A percentile compares a stretch with the other conserved stretches of the same genome.
Evolutionary conservation across 805 yeast species (phyloP).

Genomic region (Spathaspora boniae): DNA sequence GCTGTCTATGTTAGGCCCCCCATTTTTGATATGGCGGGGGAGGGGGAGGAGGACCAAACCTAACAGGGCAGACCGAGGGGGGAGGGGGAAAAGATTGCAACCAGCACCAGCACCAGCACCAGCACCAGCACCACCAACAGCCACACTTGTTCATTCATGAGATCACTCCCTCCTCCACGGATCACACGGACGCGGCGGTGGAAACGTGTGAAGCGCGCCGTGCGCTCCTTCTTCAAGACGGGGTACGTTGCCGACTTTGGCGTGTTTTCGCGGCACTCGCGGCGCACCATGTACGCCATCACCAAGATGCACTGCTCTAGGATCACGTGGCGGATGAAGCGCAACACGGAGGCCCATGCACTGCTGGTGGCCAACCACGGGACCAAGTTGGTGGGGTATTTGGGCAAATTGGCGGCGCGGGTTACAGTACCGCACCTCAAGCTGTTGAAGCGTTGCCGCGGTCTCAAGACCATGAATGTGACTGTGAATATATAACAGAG

Average conservation of each 20-base stretch:
- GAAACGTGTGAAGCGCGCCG: slow-evolving; percentile 27
- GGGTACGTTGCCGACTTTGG: slow-evolving; percentile 27
- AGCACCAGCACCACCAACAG: too few species aligned
- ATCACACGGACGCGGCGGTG: slow-evolving; percentile 29
- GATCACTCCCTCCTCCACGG: slow-evolving; percentile 37
- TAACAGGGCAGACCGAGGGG: too few species aligned
- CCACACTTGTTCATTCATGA: too few species aligned
- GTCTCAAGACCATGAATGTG: too few species aligned
- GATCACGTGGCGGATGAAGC: slow-evolving; percentile 17
- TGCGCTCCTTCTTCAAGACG: slow-evolving; percentile 23
- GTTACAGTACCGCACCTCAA: slow-evolving; percentile 18
- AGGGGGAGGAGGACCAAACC: too few species aligned
- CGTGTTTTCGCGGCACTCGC: slow-evolving; percentile 14
- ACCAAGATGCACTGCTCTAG: slow-evolving; percentile 23
- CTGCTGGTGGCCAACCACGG: slow-evolving; percentile 19
- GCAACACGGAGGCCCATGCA: slow-evolving; percentile 10
- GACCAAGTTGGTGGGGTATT: slow-evolving; percentile 15
- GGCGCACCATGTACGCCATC: neutral
- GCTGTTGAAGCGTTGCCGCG: too few species aligned
- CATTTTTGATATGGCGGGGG: too few species aligned
- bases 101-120: too few species aligned
- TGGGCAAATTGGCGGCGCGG: slow-evolving; percentile 20
- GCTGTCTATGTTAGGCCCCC: too few species aligned
- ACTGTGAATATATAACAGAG: too few species aligned
- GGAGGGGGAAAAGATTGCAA: too few species aligned